Base-by-base conservation (phyloP, 2,329 filamentous ascomycete species). In the Dactylellina cionopaga region DNA sequence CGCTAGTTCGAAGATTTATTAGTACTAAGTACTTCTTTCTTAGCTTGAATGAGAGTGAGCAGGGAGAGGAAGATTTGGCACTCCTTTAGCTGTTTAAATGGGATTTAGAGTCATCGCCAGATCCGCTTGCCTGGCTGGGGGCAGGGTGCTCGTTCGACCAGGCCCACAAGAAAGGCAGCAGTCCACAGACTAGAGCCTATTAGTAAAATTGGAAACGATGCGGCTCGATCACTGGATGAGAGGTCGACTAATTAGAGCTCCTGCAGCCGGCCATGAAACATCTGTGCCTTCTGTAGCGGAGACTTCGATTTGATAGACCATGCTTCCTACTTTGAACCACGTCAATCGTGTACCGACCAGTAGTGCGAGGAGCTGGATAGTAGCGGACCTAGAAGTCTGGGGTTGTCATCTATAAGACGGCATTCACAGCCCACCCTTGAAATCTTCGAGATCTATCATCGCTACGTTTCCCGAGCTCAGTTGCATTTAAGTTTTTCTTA, bases 91-190 rank as follows among this genome's bases (percentile, higher is more conserved):
- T 27, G 22, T 52, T 19, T 10, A 49, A 41, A 10, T 60, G 49
- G 19, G 35, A 15, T 25, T 64, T 43, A 19, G 66, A 71, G 66
- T 71, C 66, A 71, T 71, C 39, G 65, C 51, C 63, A 17, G 47
- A 46, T 37, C 43, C 37, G 58, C 58, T 56, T 64, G 58, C 58
- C 51, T 13, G 15, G 17, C 41, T 5, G 15, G 47, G 35, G 13
- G 25, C 25, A 55, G 49, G 65, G n/a, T n/a, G n/a, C n/a, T n/a
- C n/a, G n/a, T n/a, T 54, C 55, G 43, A 22, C 65, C 55, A 70
- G 65, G 65, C 65, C 65, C 47, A 37, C 56, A 46, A 47, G 24
- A 46, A 70, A 70, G 65, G 65, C 65, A 70, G 22, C 65, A n/a
- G n/a, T n/a, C n/a, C n/a, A n/a, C n/a, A 33, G 41, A 41, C 17